phyloP scores from a whole-genome alignment of 495 filamentous ascomycete genomes.

The Trichoderma erinaceum region DNA sequence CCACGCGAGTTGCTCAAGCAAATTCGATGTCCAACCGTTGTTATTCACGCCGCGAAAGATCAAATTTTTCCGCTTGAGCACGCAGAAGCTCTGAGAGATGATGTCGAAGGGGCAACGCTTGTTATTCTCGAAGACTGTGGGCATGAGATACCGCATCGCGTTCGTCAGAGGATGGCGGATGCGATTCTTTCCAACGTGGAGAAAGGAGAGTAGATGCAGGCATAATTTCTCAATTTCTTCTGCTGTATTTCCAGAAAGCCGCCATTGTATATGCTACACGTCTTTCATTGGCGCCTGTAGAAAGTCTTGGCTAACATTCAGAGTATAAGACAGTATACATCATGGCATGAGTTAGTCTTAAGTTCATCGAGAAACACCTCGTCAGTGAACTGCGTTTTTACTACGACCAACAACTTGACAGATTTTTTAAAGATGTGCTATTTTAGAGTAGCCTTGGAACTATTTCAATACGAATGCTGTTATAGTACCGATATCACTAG shows the following conservation, averaged over 20 bases:
- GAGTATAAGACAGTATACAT: too few relatives aligned
- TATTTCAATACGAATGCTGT: too few relatives aligned
- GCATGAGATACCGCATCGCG: slow-evolving; percentile 15
- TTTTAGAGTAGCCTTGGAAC: too few relatives aligned
- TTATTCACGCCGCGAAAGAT: slow-evolving; percentile 19
- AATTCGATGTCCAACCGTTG: slow-evolving; percentile 1
- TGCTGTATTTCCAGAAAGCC: neutral
- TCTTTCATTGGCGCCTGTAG: too few relatives aligned
- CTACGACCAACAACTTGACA: too few relatives aligned
- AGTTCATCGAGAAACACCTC: too few relatives aligned
- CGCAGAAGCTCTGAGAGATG: slow-evolving; percentile 19
- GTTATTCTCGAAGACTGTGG: slow-evolving; percentile 18
- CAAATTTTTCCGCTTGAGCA: slow-evolving; percentile 16
- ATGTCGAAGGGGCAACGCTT: slow-evolving; percentile 17
- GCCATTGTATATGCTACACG: too few relatives aligned
- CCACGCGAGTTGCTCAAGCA: slow-evolving; percentile 15
- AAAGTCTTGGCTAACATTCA: too few relatives aligned
- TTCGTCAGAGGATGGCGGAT: slow-evolving; percentile 11
- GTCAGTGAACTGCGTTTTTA: too few relatives aligned
- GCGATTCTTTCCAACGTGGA: neutral
- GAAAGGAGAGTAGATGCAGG: neutral
- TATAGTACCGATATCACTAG: too few relatives aligned
- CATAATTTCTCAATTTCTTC: neutral
- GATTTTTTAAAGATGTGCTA: too few relatives aligned
- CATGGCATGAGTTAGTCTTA: too few relatives aligned